Percentiles rank a stretch among this genome's conserved stretches.
Conservation (phyloP, 805 yeast genomes). For the Hanseniaspora taiwanica region DNA sequence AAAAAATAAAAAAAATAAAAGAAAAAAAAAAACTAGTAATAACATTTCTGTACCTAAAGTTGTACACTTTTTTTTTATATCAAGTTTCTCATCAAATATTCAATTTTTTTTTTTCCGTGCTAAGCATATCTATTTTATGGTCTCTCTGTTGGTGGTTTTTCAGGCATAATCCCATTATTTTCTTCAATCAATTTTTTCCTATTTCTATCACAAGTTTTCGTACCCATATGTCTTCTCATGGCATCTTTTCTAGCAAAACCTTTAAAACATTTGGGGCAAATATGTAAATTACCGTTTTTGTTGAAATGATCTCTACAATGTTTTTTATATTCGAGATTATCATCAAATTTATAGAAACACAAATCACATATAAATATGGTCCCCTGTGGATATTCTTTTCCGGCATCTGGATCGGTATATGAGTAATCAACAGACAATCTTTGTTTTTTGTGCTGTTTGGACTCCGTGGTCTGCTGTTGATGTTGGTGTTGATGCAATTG, state of each 20-base stretch:
- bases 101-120: not conserved
- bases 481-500: no score
- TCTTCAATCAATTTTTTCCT: conserved; percentile 36
- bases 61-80: no score
- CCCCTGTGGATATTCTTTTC: not conserved
- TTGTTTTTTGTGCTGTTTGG: no score
- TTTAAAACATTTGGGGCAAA: conserved; percentile 64
- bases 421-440: not conserved
- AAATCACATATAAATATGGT: conserved; percentile 31
- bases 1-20: no score
- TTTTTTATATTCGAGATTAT: conserved; percentile 58
- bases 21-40: not conserved
- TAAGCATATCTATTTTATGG: not conserved
- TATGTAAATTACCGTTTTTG: conserved; percentile 41
- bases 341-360: conserved; percentile 50
- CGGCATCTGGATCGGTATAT: not conserved
- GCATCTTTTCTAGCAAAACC: conserved; percentile 82
- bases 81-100: not conserved
- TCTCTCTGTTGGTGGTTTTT: conserved; percentile 6
- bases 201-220: conserved; percentile 63
- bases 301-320: conserved; percentile 61
- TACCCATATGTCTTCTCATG: conserved; percentile 58
- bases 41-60: no score
- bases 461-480: no score
- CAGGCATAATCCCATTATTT: conserved; percentile 24